Evolutionary conservation across 1,139 yeast species (phyloP).

Genomic region (Debaryomycetaceae sp.): DNA sequence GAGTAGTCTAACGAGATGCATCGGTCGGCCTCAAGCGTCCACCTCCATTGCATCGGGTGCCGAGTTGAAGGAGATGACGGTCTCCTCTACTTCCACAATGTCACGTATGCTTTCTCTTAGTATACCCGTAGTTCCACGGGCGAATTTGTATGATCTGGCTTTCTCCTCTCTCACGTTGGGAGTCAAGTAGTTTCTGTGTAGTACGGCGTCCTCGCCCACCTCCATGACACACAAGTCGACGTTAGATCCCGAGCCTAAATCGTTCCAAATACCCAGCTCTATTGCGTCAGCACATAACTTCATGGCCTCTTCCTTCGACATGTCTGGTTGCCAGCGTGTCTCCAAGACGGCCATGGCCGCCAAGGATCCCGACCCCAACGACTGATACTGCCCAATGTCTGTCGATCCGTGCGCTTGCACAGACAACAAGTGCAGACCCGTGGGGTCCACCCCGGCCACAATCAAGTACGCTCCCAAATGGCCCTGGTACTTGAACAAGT

Average conservation of each 20-base stretch:
- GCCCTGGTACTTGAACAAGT: conserved; percentile 93
- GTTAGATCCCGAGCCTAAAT: conserved; percentile 96
- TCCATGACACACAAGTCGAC: conserved; percentile 98
- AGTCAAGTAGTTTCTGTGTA: conserved; percentile 81
- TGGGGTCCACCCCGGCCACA: conserved; percentile 96
- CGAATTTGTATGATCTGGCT: conserved; percentile 76
- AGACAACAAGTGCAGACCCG: conserved; percentile 89
- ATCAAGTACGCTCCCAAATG: conserved; percentile 94
- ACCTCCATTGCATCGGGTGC: conserved; percentile 65
- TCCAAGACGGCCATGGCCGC: conserved; percentile 99
- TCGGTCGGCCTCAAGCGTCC: conserved; percentile 41
- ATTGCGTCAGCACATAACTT: conserved; percentile 88
- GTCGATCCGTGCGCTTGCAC: conserved; percentile 98
- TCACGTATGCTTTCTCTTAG: conserved; percentile 62
- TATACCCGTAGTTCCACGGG: conserved; percentile 89
- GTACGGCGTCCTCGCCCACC: conserved; percentile 78
- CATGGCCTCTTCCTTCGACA: conserved; percentile 85
- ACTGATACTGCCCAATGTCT: conserved; percentile 88
- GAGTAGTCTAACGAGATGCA: neutral
- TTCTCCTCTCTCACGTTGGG: conserved; percentile 86
- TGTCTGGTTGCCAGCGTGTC: conserved; percentile 74
- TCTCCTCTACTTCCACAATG: conserved; percentile 69
- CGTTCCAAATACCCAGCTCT: conserved; percentile 98
- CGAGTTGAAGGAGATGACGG: conserved; percentile 39
- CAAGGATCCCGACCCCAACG: conserved; percentile 95